Evolutionary conservation across 1,284 basidiomycete genomes (phyloP), one percentile per base, ranked within the genome.

Genomic region (Cystobasidium pallidum): DNA sequence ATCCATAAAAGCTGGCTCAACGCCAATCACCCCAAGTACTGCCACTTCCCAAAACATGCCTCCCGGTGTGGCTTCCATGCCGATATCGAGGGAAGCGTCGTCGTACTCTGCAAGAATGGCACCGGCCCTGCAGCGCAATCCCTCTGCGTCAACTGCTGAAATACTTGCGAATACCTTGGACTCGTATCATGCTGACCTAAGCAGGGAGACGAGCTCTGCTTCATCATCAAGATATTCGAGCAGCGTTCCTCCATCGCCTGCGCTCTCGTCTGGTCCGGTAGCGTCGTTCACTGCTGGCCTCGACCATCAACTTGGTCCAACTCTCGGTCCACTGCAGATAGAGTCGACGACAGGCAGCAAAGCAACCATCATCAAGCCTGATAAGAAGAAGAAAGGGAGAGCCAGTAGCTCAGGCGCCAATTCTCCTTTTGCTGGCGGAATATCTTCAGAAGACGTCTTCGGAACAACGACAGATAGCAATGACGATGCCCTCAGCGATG

Each of bases 291-390:
- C 68, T 17, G 68, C 59, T 30, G 68, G 68, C n/a, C 32, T 64
- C 10, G 21, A 63, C 2, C 68, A 71, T 39, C 34, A 36, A 10
- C 34, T 64, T 6, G 21, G 26, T 47, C 68, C 68, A 13, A 30
- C 59, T 15, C 24, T 71, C 2, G 68, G 68, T 17, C 47, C 59
- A 2, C 36, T 71, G 1, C 61, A 51, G 19, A 55, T 71, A 26
- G 68, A 71, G 36, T 71, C 68, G 24, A 71, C 68, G 3, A 71
- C 68, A 4, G 68, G 68, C 36, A 71, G 54, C 34, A 57, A 57
- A 24, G 24, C 45, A 17, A 71, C 68, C 43, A 49, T 71, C 49
- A 71, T 71, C 24, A 71, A 55, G 47, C 58, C 49, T 10, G 28
- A 43, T 13, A 63, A 54, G 30, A 59, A 52, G 36, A 34, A 54